Base-by-base conservation (phyloP, 768 basidiomycete genomes). In the Rhizopogon roseolus region DNA sequence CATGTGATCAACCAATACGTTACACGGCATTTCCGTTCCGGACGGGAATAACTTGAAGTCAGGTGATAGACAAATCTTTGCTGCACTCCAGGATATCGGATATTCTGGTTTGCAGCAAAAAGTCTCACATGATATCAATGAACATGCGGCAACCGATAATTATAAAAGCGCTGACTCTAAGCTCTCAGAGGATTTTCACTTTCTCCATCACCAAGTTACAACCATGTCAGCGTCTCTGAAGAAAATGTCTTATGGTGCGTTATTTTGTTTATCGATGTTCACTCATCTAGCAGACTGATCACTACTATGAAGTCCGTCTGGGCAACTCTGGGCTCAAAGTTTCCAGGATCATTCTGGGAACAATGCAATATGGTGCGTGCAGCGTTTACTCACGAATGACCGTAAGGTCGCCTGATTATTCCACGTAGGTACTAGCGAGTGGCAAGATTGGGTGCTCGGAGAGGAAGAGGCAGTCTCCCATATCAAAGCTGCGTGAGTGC, bases 301-400 rank as follows among this genome's bases (percentile, higher is more conserved):
- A 27, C 55, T 19, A 51, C 55, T 19, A 51, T 42, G n/a, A 54
- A 72, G 71, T 72, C 14, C 71, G 72, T 32, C 64, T 73, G 6
- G 77, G 85, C 69, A 60, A 69, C 38, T 74, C 72, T 6, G 78
- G 73, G 10, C 60, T 74, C 19, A 72, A 73, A 52, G 71, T 74
- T 28, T 72, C 71, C n/a, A 65, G 63, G 50, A 67, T 74, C 46
- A 72, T 74, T 38, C 56, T 74, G 6, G 73, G 72, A 14, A 64
- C 60, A 19, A 71, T 71, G 71, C 54, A 57, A 28, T 72, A 71
- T 46, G 71, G 71, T 8, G 29, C 16, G 45, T 16, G 34, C 14
- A 52, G 27, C 8, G 27, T 29, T 46, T 27, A 16, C 42, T 17
- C 51, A 25, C 25, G 14, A 25, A 51, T 51, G 38, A 11, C 29